phyloP scores from a whole-genome alignment of 345 rosid species.

The Eucalyptus urophylla region DNA sequence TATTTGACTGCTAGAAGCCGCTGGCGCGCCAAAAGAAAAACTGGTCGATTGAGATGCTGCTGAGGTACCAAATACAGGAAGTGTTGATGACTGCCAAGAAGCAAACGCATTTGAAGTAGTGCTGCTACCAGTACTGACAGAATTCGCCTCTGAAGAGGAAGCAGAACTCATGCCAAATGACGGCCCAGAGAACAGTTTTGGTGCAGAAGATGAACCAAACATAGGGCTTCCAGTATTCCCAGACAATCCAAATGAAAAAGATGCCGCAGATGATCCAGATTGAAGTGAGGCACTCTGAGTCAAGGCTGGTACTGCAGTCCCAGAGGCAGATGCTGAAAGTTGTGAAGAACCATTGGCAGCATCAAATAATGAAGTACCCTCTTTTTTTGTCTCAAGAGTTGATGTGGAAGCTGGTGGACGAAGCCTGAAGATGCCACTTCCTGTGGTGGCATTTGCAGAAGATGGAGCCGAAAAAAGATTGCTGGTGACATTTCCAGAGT shows the following conservation, averaged over 20 bases:
- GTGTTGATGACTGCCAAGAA: constrained; percentile 44
- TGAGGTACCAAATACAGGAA: constrained; percentile 28
- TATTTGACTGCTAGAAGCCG: constrained; percentile 21
- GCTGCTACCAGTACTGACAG: constrained; percentile 32
- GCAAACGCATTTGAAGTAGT: constrained; percentile 25
- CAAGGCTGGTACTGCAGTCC: constrained; percentile 24
- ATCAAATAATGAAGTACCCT: constrained; percentile 24
- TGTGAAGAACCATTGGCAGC: constrained; percentile 16
- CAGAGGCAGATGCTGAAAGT: constrained; percentile 17
- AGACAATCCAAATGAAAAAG: constrained; percentile 33
- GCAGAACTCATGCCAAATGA: constrained; percentile 37
- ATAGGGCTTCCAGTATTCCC: constrained; percentile 34
- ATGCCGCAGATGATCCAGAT: constrained; percentile 34
- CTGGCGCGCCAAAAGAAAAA: constrained; percentile 36
- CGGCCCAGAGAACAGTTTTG: constrained; percentile 18
- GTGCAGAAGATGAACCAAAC: constrained; percentile 38
- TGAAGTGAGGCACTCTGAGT: constrained; percentile 39
- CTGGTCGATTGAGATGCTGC: constrained; percentile 23
- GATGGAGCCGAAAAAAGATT: constrained; percentile 22
- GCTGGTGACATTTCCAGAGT: constrained; percentile 9
- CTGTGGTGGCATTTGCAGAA: constrained; percentile 19
- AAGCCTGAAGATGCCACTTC: constrained; percentile 35
- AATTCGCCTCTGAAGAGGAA: constrained; percentile 12
- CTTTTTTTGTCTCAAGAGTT: constrained; percentile 21
- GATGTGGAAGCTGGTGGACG: constrained; percentile 25